Evolutionary conservation across 1,284 basidiomycete genomes (phyloP), one percentile per base, ranked within the genome.

Genomic region (Trametes pubescens): DNA sequence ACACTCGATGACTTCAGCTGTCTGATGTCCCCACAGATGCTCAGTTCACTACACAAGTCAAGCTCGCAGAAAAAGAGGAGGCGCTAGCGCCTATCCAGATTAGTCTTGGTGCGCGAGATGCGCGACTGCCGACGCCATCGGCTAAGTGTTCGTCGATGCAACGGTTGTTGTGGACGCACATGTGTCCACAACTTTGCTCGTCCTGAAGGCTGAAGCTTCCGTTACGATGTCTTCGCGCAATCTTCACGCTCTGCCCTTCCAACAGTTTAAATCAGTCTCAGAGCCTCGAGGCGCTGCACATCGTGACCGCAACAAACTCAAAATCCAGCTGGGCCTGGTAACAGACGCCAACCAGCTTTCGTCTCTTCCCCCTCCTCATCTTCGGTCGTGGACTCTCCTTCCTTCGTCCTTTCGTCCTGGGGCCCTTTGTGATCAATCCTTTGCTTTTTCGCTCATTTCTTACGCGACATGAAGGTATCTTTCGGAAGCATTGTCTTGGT

Each of bases 261-360:
- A 26, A 37, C 34, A n/a, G 40, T 16, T 2, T 13, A 47, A 51
- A 53, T 49, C 49, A 53, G 46, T n/a, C 24, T 40, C 40, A 40
- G 14, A 8, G 53, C n/a, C 35, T 13, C 29, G 49, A 43, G 48
- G 55, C 55, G 38, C 26, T 61, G 53, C 14, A 26, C 40, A 60
- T 49, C 40, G 26, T 29, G 38, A 55, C 52, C 37, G 53, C 54
- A 51, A 68, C 53, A 57, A 53, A 54, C 64, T 64, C 57, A 51
- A 60, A 54, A 29, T 8, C 29, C 34, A 29, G 13, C 16, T 35
- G 59, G 37, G 49, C 62, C 40, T 66, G 55, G 55, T 62, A 62
- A 68, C 67, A 59, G 43, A 58, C 67, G 67, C 67, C 62, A 61
- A 61, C 43, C 61, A 37, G 43, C 51, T 55, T 64, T 62, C 59